These are phyloP conservation scores for Trichoderma atrobrunneum DNA, from an alignment of 2,329 filamentous ascomycete species.

Conservation along the genomic window DNA sequence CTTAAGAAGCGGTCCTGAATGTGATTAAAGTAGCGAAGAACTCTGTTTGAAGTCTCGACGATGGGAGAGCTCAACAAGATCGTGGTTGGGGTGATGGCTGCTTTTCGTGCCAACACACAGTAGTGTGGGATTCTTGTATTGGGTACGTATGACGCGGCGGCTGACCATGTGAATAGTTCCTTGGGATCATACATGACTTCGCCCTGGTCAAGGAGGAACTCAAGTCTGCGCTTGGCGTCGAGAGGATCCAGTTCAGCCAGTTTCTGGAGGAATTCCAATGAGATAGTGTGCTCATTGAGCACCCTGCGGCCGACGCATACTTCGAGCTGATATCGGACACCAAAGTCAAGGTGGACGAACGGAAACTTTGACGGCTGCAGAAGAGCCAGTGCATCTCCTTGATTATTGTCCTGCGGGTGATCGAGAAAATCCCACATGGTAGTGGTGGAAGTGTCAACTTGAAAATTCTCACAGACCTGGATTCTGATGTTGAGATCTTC, in stretches of 20 bases:
- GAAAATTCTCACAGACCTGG: constrained; percentile 41
- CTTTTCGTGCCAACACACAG: constrained; percentile 73
- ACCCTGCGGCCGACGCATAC: constrained; percentile 81
- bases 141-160: constrained; percentile 47
- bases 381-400: constrained; percentile 30
- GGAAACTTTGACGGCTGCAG: constrained; percentile 24
- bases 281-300: constrained; percentile 74
- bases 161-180: constrained; percentile 61
- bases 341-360: constrained; percentile 56
- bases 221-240: constrained; percentile 65
- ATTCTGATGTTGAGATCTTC: constrained; percentile 70
- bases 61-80: constrained; percentile 74
- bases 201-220: constrained; percentile 67
- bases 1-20: constrained; percentile 77
- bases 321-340: constrained; percentile 85
- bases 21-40: constrained; percentile 70
- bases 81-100: constrained; percentile 77
- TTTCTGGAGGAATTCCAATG: constrained; percentile 61
- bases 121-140: constrained; percentile 61
- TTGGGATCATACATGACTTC: constrained; percentile 66
- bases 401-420: constrained; percentile 20
- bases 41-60: constrained; percentile 83
- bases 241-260: constrained; percentile 47
- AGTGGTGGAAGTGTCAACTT: constrained; percentile 27
- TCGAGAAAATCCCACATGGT: constrained; percentile 35